Evolutionary conservation across 2,329 filamentous ascomycete species (phyloP), one percentile per base, ranked within the genome.

Genomic region (Monilinia fructigena): DNA sequence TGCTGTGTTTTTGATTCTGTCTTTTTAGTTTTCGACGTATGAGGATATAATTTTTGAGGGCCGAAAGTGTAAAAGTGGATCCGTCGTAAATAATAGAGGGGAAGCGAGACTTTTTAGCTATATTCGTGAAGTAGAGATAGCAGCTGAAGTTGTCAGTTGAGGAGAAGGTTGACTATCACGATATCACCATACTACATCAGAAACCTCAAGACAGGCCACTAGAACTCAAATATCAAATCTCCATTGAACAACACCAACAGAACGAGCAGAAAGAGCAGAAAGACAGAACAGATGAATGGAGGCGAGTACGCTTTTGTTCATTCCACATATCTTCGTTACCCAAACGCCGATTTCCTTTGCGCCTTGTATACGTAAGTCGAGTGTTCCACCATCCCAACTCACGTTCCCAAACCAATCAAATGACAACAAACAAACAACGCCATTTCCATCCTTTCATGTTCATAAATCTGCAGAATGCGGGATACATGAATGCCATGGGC

Each of bases 321-420:
- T 61, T 61, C 35, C 58, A 61, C 45, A 61, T 61, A 61, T 61
- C 58, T 61, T 61, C 58, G 31, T 61, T 61, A 50, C 47, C 45
- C 47, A 31, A 50, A 61, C 58, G 58, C 58, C 58, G 38, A 28
- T 50, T 50, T 26, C 58, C 58, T 26, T 61, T 23, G 28, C 58
- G 58, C 58, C 58, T 26, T 50, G 48, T 48, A 60, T 50, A 50
- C 16, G 58, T 4, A 40, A 50, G 31, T 61, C 23, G 58, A 40
- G 58, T 61, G n/a, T 52, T 61, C 47, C 58, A 35, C 10, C 12
- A 35, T 50, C 31, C 26, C 31, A 6, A 7, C 8, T 55, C 11
- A 55, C 53, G 31, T 7, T 38, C 58, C 58, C 8, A 61, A 38
- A 16, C 45, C 58, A 26, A 26, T 50, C 45, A 61, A 38, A 50